These are phyloP conservation scores for Microbotryum saponariae DNA, from an alignment of 1,284 basidiomycete genomes.

Conservation along the genomic window DNA sequence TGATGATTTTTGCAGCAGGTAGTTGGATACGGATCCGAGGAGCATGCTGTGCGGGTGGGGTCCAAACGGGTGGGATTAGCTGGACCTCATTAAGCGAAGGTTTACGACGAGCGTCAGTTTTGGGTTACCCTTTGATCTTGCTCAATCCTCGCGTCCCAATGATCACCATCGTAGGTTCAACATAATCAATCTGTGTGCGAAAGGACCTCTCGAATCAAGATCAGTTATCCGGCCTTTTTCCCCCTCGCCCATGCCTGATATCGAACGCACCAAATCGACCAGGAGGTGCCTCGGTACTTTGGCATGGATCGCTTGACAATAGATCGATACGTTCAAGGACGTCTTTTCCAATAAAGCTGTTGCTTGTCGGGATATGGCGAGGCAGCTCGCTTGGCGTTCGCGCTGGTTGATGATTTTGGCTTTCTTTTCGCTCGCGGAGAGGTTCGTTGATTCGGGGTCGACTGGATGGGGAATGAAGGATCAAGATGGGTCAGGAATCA, in stretches of 20 bases:
- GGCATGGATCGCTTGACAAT: conserved; percentile 91
- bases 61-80: no score
- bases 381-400: conserved; percentile 30
- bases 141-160: conserved; percentile 88
- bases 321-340: conserved; percentile 70
- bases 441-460: conserved; percentile 59
- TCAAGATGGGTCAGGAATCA: no score
- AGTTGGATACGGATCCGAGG: conserved; percentile 93
- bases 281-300: conserved; percentile 70
- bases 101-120: no score
- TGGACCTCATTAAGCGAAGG: no score
- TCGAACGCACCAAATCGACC: conserved; percentile 51
- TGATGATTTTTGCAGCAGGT: conserved; percentile 85
- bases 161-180: conserved; percentile 86
- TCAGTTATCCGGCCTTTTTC: no score
- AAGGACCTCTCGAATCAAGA: no score
- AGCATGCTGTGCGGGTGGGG: conserved; percentile 57
- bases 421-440: conserved; percentile 22
- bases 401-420: conserved; percentile 31
- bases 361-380: conserved; percentile 43
- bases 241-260: no score
- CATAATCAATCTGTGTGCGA: conserved; percentile 66
- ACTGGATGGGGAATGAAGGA: conserved; percentile 46
- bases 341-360: conserved; percentile 85
- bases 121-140: conserved; percentile 69